phyloP scores from a whole-genome alignment of 2,329 filamentous ascomycete genomes.

The Fusarium udum region DNA sequence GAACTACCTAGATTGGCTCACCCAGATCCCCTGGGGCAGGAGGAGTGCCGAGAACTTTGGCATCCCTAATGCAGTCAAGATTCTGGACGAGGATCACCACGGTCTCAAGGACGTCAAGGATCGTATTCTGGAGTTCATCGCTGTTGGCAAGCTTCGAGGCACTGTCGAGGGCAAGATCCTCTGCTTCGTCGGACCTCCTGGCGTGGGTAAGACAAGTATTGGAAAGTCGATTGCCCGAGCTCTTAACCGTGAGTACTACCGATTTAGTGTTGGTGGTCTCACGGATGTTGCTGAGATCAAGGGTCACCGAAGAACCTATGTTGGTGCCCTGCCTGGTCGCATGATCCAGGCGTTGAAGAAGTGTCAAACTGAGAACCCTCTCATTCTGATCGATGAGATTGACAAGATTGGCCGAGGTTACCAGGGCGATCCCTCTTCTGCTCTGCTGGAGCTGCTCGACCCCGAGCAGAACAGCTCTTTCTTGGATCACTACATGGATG shows the following conservation, averaged over 20 bases:
- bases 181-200: constrained; percentile 95
- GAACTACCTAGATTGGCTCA: constrained; percentile 98
- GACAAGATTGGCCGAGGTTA: constrained; percentile 98
- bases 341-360: constrained; percentile 99
- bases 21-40: constrained; percentile 97
- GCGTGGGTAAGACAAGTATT: constrained; percentile 98
- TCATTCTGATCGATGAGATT: constrained; percentile 96
- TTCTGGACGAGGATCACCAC: constrained; percentile 96
- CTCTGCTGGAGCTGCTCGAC: constrained; percentile 90
- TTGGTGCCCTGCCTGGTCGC: constrained; percentile 91
- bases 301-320: constrained; percentile 94
- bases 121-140: constrained; percentile 97
- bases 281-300: constrained; percentile 99
- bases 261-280: constrained; percentile 96
- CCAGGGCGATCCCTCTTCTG: constrained; percentile 95
- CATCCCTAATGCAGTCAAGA: constrained; percentile 87
- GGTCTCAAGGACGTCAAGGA: constrained; percentile 98
- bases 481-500: constrained; percentile 98
- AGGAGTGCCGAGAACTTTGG: constrained; percentile 96
- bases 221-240: constrained; percentile 97
- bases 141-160: constrained; percentile 94
- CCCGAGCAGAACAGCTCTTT: constrained; percentile 98
- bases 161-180: constrained; percentile 98
- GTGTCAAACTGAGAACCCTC: constrained; percentile 96
- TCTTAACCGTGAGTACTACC: constrained; percentile 94